These are phyloP conservation scores for Metschnikowia hibisci DNA, from an alignment of 805 yeast genomes.

Conservation along the genomic window DNA sequence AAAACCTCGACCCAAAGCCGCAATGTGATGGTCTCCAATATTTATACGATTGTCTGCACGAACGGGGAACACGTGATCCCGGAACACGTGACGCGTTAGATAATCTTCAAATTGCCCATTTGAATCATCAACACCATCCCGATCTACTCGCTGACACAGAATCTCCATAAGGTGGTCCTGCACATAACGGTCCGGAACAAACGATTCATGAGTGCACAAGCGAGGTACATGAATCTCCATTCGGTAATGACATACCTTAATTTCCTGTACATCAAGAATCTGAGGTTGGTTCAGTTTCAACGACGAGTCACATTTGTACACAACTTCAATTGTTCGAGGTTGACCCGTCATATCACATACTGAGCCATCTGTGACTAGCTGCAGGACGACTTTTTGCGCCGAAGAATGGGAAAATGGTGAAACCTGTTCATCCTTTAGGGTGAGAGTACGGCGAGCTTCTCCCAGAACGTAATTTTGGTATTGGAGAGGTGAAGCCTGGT, in stretches of 20 bases:
- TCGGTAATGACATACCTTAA: conserved; percentile 54
- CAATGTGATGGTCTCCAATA: conserved; percentile 23
- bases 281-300: conserved; percentile 8
- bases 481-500: conserved; percentile 20
- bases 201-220: conserved; percentile 43
- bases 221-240: conserved; percentile 48
- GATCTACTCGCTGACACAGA: conserved; percentile 24
- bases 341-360: conserved; percentile 55
- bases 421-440: conserved; percentile 17
- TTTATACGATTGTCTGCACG: conserved; percentile 24
- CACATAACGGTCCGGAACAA: conserved; percentile 21
- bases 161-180: conserved; percentile 27
- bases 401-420: conserved; percentile 18
- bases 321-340: conserved; percentile 52
- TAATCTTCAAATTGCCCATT: conserved; percentile 11
- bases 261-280: conserved; percentile 46
- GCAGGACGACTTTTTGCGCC: conserved; percentile 34
- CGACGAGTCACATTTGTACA: conserved; percentile 50
- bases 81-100: conserved; percentile 3
- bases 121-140: neutral
- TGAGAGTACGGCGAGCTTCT: conserved; percentile 24
- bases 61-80: conserved; percentile 24
- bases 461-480: conserved; percentile 17
- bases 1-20: conserved; percentile 32
- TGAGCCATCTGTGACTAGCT: conserved; percentile 43